Conservation (phyloP, 768 basidiomycete genomes). For the Clathrus columnatus region DNA sequence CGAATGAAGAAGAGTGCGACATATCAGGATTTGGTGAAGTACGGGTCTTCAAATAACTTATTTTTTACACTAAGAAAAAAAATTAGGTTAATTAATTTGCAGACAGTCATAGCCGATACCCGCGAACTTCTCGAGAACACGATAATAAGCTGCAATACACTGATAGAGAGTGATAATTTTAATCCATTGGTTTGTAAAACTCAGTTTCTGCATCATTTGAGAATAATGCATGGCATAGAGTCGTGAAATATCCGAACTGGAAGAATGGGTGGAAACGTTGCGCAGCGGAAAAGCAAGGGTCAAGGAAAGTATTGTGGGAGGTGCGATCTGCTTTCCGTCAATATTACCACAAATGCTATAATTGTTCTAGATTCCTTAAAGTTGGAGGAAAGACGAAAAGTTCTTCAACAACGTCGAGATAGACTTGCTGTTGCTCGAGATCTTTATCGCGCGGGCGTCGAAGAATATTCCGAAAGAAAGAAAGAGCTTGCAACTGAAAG, state of each 20-base stretch:
- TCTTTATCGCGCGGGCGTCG: slow-evolving; percentile 26
- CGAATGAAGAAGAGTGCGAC: slow-evolving; percentile 41
- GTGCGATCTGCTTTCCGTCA: neutral
- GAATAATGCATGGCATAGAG: slow-evolving; percentile 37
- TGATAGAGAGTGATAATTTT: slow-evolving; percentile 18
- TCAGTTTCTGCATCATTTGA: neutral
- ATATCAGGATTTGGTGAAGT: slow-evolving; percentile 71
- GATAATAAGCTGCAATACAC: slow-evolving; percentile 25
- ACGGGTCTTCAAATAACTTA: slow-evolving; percentile 19
- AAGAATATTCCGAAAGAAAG: neutral
- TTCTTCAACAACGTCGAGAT: slow-evolving; percentile 38
- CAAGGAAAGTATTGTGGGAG: neutral
- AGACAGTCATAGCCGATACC: slow-evolving; percentile 33
- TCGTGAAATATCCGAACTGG: slow-evolving; percentile 44
- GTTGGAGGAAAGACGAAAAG: slow-evolving; percentile 34
- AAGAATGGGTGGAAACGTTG: slow-evolving; percentile 38
- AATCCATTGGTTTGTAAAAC: slow-evolving; percentile 17
- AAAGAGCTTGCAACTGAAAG: slow-evolving; percentile 15
- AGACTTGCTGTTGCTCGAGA: slow-evolving; percentile 36
- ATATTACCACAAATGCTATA: neutral
- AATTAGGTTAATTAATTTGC: slow-evolving; percentile 33
- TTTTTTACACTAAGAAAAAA: neutral
- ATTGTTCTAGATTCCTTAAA: neutral
- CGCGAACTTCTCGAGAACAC: slow-evolving; percentile 25
- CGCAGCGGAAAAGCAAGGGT: slow-evolving; percentile 36